These are phyloP conservation scores for Lentinus polychrous DNA, from an alignment of 1,284 basidiomycete species.

Conservation along the genomic window DNA sequence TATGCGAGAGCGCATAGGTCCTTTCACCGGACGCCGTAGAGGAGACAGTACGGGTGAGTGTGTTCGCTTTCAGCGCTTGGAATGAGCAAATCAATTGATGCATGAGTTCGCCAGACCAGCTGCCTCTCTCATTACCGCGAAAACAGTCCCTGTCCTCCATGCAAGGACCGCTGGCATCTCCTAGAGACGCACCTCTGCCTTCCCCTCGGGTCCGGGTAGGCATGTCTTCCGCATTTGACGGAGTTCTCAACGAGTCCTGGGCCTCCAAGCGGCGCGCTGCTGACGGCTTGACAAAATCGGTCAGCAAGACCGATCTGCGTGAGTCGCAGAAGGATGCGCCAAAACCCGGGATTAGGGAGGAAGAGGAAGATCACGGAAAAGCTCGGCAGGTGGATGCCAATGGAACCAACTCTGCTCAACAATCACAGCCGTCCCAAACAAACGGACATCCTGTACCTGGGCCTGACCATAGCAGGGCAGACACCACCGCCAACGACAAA, in stretches of 20 bases:
- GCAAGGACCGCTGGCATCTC: constrained; percentile 43
- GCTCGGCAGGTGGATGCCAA: too few species aligned
- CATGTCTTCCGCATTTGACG: constrained; percentile 57
- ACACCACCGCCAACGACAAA: not conserved
- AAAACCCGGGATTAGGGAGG: constrained; percentile 48
- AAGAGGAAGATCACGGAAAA: constrained; percentile 31
- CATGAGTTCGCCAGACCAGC: constrained; percentile 34
- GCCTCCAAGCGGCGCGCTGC: constrained; percentile 51
- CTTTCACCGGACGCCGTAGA: constrained; percentile 50
- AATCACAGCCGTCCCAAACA: too few species aligned
- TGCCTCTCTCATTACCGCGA: constrained; percentile 41
- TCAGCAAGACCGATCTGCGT: constrained; percentile 30
- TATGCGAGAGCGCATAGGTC: constrained; percentile 58
- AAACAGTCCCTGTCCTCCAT: constrained; percentile 65
- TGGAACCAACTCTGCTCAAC: too few species aligned
- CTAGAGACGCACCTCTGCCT: constrained; percentile 51
- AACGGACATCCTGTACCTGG: too few species aligned
- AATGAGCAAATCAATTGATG: not conserved
- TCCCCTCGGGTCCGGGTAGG: constrained; percentile 64
- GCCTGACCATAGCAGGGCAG: not conserved
- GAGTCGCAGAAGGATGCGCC: constrained; percentile 36
- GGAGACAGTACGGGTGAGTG: constrained; percentile 53
- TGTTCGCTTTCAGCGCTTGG: constrained; percentile 1
- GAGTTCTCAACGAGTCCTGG: constrained; percentile 70
- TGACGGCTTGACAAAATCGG: constrained; percentile 39